Conservation (phyloP, 257 asterid species). For the Phtheirospermum japonicum region DNA sequence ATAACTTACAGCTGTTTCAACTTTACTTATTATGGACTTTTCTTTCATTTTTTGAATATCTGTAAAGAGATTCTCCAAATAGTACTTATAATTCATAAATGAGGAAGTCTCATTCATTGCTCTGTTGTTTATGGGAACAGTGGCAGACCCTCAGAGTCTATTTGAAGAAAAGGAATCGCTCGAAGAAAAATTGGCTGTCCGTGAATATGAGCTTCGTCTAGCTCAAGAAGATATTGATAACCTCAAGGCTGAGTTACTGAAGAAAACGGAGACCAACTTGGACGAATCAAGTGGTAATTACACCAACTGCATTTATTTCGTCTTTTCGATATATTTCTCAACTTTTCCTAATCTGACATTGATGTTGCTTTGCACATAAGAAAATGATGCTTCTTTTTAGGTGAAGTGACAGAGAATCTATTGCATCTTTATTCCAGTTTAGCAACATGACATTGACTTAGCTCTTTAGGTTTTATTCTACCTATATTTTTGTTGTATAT, state of each 20-base stretch:
- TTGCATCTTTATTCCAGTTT: constrained; percentile 26
- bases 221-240: constrained; percentile 82
- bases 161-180: constrained; percentile 82
- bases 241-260: constrained; percentile 72
- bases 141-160: constrained; percentile 88
- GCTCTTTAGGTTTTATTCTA: constrained; percentile 23
- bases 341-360: constrained; percentile 7
- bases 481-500: constrained; percentile 19
- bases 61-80: constrained; percentile 3
- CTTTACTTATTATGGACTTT: background rate
- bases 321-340: constrained; percentile 11
- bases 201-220: constrained; percentile 93
- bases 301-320: constrained; percentile 20
- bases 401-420: constrained; percentile 15
- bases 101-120: constrained; percentile 15
- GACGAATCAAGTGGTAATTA: constrained; percentile 51
- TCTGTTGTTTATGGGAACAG: constrained; percentile 45
- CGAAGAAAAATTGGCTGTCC: constrained; percentile 84
- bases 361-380: constrained; percentile 15
- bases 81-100: constrained; percentile 2
- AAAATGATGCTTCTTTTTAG: constrained; percentile 8
- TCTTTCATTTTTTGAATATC: constrained; percentile 3
- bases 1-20: background rate
- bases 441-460: constrained; percentile 14
- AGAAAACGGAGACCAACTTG: constrained; percentile 46